Conservation (phyloP, 2,329 filamentous ascomycete species). For the Sclerotinia minor region DNA sequence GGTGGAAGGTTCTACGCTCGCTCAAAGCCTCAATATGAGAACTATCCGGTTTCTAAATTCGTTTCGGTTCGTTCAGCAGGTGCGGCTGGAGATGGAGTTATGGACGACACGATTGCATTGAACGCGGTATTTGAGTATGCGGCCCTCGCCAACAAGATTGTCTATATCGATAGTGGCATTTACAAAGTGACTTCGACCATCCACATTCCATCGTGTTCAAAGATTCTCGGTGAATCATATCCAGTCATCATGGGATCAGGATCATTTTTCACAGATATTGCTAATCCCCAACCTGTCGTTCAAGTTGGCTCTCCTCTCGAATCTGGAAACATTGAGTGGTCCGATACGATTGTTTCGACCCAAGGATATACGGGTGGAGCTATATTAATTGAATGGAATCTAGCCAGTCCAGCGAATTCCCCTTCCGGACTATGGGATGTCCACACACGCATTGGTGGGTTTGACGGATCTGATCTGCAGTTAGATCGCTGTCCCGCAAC, state of each 20-base stretch:
- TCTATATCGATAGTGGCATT: conserved; percentile 58
- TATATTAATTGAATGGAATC: conserved; percentile 66
- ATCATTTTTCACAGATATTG: conserved; percentile 47
- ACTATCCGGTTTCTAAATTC: conserved; percentile 44
- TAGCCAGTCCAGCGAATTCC: conserved; percentile 53
- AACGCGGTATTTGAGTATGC: conserved; percentile 57
- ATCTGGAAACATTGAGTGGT: conserved; percentile 60
- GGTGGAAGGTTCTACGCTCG: conserved; percentile 47
- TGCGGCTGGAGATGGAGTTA: conserved; percentile 54
- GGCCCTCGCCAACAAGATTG: conserved; percentile 49
- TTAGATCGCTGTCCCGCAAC: conserved; percentile 53
- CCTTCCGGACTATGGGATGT: conserved; percentile 52
- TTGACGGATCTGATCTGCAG: conserved; percentile 39
- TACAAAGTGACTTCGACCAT: conserved; percentile 54
- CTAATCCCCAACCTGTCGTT: conserved; percentile 50
- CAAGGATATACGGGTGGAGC: conserved; percentile 63
- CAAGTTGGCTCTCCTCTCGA: conserved; percentile 58
- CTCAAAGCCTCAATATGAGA: conserved; percentile 57
- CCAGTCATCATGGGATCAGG: conserved; percentile 46
- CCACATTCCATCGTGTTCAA: conserved; percentile 47
- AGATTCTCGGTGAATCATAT: conserved; percentile 47
- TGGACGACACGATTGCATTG: conserved; percentile 61
- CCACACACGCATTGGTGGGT: conserved; percentile 46
- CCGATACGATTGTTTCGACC: conserved; percentile 57
- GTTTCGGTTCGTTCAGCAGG: conserved; percentile 46